These are phyloP conservation scores for Moesziomyces globuligerus DNA, from an alignment of 1,284 basidiomycete species.

Conservation along the genomic window DNA sequence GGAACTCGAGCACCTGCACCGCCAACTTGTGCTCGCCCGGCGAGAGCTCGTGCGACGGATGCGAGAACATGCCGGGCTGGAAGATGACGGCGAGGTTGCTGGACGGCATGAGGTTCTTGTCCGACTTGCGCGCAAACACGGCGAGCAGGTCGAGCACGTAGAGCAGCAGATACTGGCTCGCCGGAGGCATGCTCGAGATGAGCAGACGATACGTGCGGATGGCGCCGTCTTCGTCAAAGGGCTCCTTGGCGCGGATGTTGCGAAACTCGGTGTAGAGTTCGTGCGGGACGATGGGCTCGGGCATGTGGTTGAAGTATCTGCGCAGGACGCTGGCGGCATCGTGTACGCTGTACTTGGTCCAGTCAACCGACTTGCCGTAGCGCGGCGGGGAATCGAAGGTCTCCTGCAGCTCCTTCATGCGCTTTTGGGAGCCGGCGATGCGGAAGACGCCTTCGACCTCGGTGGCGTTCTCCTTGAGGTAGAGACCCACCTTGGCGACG, in stretches of 20 bases:
- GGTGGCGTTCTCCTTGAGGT: slow-evolving; percentile 72
- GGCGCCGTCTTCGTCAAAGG: slow-evolving; percentile 53
- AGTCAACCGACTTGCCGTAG: slow-evolving; percentile 91
- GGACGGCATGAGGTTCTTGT: slow-evolving; percentile 95
- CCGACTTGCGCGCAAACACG: slow-evolving; percentile 88
- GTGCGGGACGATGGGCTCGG: slow-evolving; percentile 89
- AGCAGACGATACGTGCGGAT: slow-evolving; percentile 77
- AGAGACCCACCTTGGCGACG: slow-evolving; percentile 89
- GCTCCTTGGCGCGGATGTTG: slow-evolving; percentile 72
- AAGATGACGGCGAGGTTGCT: slow-evolving; percentile 72
- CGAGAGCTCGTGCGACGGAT: slow-evolving; percentile 75
- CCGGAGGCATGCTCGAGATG: slow-evolving; percentile 83
- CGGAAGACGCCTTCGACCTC: slow-evolving; percentile 96
- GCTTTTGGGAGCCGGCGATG: slow-evolving; percentile 78
- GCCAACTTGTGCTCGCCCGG: slow-evolving; percentile 80
- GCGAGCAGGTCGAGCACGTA: slow-evolving; percentile 95
- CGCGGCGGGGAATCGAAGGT: slow-evolving; percentile 87
- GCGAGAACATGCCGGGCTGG: slow-evolving; percentile 74
- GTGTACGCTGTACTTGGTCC: slow-evolving; percentile 90
- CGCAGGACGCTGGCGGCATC: slow-evolving; percentile 96
- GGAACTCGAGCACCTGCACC: slow-evolving; percentile 90
- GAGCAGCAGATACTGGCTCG: slow-evolving; percentile 91
- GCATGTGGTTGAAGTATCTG: slow-evolving; percentile 94
- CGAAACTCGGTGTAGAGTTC: slow-evolving; percentile 89
- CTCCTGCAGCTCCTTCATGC: slow-evolving; percentile 93